A percentile compares a stretch with the other conserved stretches of the same genome.
phyloP scores from a whole-genome alignment of 73 alveolate species.

The Tetrahymena malaccensis region DNA sequence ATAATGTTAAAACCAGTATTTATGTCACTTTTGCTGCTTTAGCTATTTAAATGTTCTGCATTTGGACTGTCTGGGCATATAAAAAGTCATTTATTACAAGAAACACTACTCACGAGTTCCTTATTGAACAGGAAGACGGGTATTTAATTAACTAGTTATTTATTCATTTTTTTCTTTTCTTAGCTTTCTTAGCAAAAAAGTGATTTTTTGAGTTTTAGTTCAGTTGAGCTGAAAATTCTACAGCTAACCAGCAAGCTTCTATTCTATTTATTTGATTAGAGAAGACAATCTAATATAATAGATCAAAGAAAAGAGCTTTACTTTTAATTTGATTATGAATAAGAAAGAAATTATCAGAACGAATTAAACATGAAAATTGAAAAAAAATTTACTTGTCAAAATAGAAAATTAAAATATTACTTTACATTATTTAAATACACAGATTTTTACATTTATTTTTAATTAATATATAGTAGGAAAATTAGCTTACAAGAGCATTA shows the following conservation, averaged over 20 bases:
- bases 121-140: not conserved
- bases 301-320: not conserved
- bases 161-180: not conserved
- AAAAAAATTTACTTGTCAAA: not conserved
- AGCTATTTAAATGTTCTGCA: not conserved
- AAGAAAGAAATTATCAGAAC: not conserved
- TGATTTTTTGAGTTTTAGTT: not conserved
- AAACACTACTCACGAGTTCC: not conserved
- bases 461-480: not conserved
- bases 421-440: not conserved
- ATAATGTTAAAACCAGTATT: not conserved
- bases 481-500: not conserved
- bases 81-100: not conserved
- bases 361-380: not conserved
- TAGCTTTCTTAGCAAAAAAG: not conserved
- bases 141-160: not conserved
- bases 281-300: not conserved
- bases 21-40: not conserved
- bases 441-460: not conserved
- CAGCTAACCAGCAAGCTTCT: not conserved
- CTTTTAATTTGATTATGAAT: not conserved
- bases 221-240: not conserved
- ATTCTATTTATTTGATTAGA: no score
- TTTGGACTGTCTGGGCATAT: not conserved
- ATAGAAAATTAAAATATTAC: not conserved